Conservation (phyloP, 768 basidiomycete genomes). For the Pilatotrama ljubarskyi region DNA sequence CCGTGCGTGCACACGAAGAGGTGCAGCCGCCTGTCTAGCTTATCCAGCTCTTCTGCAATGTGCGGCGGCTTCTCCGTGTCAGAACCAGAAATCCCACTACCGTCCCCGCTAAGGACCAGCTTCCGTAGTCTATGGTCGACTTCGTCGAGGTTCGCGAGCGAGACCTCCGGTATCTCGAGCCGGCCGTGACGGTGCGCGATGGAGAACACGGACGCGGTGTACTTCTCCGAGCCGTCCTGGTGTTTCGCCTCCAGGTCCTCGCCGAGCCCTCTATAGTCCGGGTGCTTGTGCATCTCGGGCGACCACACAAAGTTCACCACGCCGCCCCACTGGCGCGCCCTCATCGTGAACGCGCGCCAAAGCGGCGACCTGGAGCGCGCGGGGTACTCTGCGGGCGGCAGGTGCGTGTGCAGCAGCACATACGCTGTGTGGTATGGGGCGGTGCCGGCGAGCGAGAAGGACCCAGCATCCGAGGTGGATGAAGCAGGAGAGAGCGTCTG, state of each 20-base stretch:
- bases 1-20: conserved; percentile 82
- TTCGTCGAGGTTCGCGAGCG: conserved; percentile 50
- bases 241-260: conserved; percentile 11
- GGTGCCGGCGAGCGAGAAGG: conserved; percentile 45
- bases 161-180: conserved; percentile 50
- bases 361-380: conserved; percentile 44
- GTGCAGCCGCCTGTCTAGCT: conserved; percentile 28
- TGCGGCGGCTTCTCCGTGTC: conserved; percentile 17
- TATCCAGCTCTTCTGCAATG: background rate
- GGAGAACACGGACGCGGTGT: conserved; percentile 56
- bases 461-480: background rate
- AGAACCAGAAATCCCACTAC: background rate
- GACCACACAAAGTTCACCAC: conserved; percentile 65
- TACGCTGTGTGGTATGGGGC: conserved; percentile 52
- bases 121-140: conserved; percentile 37
- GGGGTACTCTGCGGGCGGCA: conserved; percentile 52
- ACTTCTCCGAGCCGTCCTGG: conserved; percentile 26
- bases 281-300: conserved; percentile 27
- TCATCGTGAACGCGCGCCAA: conserved; percentile 50
- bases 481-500: background rate
- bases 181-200: conserved; percentile 37
- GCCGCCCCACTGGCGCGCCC: conserved; percentile 48
- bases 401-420: conserved; percentile 53
- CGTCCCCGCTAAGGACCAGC: conserved; percentile 27
- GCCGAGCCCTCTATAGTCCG: conserved; percentile 22